Evolutionary conservation across 129 eudicot species (phyloP).

Genomic region (Artemisia annua): DNA sequence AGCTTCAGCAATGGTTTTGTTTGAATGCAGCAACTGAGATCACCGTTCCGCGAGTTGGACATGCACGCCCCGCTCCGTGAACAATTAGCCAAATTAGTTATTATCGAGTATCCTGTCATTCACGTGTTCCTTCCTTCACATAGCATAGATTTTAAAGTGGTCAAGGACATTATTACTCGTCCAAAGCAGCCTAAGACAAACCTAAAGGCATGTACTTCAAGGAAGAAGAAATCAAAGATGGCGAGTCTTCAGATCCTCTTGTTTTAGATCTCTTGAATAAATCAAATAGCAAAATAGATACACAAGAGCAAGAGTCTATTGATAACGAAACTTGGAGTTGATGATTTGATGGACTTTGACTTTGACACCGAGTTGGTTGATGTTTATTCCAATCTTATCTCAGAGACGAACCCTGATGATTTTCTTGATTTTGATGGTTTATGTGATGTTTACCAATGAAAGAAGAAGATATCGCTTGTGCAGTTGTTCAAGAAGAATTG

Average conservation of each 20-base stretch:
- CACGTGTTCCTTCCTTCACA: slow-evolving; percentile 71
- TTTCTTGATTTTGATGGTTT: slow-evolving; percentile 63
- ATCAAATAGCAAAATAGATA: slow-evolving; percentile 19
- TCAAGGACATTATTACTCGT: slow-evolving; percentile 30
- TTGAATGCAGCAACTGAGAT: slow-evolving; percentile 51
- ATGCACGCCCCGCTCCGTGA: slow-evolving; percentile 50
- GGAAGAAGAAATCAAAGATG: slow-evolving; percentile 78
- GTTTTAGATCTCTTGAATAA: slow-evolving; percentile 47
- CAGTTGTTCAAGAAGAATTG: slow-evolving; percentile 43
- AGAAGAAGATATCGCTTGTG: slow-evolving; percentile 10
- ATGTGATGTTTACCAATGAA: slow-evolving; percentile 25
- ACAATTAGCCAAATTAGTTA: slow-evolving; percentile 50
- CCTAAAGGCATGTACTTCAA: slow-evolving; percentile 48
- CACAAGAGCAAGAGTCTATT: neutral
- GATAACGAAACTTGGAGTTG: slow-evolving; percentile 19
- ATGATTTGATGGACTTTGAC: slow-evolving; percentile 46
- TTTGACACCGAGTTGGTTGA: slow-evolving; percentile 54
- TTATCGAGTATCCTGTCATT: slow-evolving; percentile 88
- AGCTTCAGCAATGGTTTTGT: neutral
- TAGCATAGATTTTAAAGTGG: slow-evolving; percentile 46
- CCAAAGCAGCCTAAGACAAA: slow-evolving; percentile 21
- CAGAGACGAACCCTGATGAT: slow-evolving; percentile 54
- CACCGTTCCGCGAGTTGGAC: slow-evolving; percentile 70
- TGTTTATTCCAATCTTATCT: slow-evolving; percentile 45
- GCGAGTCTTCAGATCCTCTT: slow-evolving; percentile 37